These are phyloP conservation scores for Hypoxylon sp. DNA, from an alignment of 2,329 filamentous ascomycete genomes.

Conservation along the genomic window DNA sequence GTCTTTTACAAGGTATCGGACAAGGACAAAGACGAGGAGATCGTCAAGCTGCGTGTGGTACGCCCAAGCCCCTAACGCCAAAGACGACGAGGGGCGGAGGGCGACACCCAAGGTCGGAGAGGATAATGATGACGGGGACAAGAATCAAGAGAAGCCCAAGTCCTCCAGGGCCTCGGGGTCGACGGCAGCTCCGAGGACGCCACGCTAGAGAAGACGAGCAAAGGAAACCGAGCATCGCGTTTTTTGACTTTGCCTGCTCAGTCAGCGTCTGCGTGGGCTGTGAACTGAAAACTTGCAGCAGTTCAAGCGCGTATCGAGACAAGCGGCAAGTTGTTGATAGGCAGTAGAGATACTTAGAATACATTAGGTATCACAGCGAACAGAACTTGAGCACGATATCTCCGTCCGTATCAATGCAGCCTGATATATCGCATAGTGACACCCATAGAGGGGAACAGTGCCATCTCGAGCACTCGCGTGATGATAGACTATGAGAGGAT, in stretches of 20 bases:
- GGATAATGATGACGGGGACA: slow-evolving; percentile 35
- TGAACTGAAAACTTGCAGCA: background rate
- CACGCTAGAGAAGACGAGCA: slow-evolving; percentile 43
- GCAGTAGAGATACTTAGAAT: background rate
- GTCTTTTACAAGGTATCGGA: slow-evolving; percentile 62
- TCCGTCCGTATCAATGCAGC: no score
- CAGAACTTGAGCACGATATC: slow-evolving; percentile 2
- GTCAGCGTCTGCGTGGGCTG: background rate
- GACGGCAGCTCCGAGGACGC: slow-evolving; percentile 47
- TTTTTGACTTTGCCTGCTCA: background rate
- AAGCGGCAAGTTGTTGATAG: no score
- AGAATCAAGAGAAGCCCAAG: slow-evolving; percentile 46
- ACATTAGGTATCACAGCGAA: background rate
- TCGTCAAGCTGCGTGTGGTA: slow-evolving; percentile 52
- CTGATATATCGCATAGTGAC: no score
- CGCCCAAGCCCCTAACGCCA: slow-evolving; percentile 48
- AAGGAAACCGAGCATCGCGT: slow-evolving; percentile 45
- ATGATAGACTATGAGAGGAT: background rate
- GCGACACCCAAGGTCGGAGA: slow-evolving; percentile 34
- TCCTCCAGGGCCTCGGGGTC: slow-evolving; percentile 48
- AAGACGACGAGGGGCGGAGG: slow-evolving; percentile 39
- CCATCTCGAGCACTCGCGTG: no score
- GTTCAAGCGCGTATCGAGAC: no score
- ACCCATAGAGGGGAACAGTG: no score
- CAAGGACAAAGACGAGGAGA: slow-evolving; percentile 45